A percentile compares a stretch with the other conserved stretches of the same genome.
These are phyloP conservation scores for Austroboletus niveus DNA, from an alignment of 1,284 basidiomycete genomes.

Conservation along the genomic window DNA sequence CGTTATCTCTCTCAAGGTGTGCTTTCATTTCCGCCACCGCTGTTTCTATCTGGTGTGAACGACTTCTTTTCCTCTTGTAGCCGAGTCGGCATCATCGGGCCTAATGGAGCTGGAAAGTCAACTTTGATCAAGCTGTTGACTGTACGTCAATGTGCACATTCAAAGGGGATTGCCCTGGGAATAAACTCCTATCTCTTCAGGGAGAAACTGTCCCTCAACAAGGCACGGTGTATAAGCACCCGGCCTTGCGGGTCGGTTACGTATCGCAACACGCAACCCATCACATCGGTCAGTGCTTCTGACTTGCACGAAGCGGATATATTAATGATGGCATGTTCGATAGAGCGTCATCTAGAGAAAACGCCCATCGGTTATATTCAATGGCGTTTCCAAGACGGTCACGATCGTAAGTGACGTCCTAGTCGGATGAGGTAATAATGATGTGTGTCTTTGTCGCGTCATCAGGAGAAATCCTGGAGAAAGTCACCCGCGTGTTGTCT, in stretches of 20 bases:
- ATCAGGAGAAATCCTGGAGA: conserved; percentile 85
- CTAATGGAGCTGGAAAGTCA: conserved; percentile 92
- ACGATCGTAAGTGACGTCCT: conserved; percentile 73
- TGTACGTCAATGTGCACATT: conserved; percentile 38
- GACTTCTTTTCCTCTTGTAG: conserved; percentile 39
- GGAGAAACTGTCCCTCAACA: conserved; percentile 94
- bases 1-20: conserved; percentile 86
- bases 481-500: conserved; percentile 88
- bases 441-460: conserved; percentile 9
- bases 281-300: conserved; percentile 66
- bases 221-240: conserved; percentile 95
- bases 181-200: conserved; percentile 36
- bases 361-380: conserved; percentile 95
- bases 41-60: conserved; percentile 13
- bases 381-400: conserved; percentile 99
- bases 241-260: conserved; percentile 93
- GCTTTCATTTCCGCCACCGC: conserved; percentile 30
- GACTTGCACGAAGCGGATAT: conserved; percentile 13
- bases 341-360: conserved; percentile 91
- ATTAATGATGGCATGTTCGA: conserved; percentile 17
- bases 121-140: conserved; percentile 98
- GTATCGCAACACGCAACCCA: conserved; percentile 98
- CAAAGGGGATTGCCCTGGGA: conserved; percentile 5
- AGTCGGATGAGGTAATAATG: conserved; percentile 11
- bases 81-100: conserved; percentile 88